Evolutionary conservation across 106 monocot genomes (phyloP).

Genomic region (Apostasia ramifera): DNA sequence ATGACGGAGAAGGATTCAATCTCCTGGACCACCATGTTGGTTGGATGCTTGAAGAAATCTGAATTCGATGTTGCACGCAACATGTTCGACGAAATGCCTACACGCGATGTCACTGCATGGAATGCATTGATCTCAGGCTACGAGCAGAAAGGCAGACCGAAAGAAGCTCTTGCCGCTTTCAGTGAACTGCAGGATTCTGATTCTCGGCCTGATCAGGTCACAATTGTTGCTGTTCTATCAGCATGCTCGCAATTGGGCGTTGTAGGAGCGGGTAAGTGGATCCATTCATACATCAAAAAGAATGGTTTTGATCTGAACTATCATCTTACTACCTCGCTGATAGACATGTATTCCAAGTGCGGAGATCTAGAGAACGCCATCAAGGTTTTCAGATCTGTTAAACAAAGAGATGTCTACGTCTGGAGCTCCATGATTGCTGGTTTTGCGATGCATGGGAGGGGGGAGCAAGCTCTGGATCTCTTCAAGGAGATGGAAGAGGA

Average conservation of each 20-base stretch:
- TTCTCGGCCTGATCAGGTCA: slow-evolving; percentile 20
- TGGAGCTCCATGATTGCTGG: slow-evolving; percentile 61
- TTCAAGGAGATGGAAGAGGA: slow-evolving; percentile 35
- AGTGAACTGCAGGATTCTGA: slow-evolving; percentile 13
- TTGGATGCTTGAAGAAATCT: slow-evolving; percentile 24
- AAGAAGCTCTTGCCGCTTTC: slow-evolving; percentile 43
- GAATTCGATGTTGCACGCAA: slow-evolving; percentile 27
- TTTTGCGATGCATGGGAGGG: slow-evolving; percentile 37
- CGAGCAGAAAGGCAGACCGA: slow-evolving; percentile 34
- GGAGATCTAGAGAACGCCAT: slow-evolving; percentile 42
- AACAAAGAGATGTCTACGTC: slow-evolving; percentile 36
- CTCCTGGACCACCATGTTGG: slow-evolving; percentile 54
- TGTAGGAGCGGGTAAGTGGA: slow-evolving; percentile 34
- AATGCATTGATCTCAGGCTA: slow-evolving; percentile 50
- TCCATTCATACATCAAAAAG: slow-evolving; percentile 28
- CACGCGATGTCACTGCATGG: slow-evolving; percentile 35
- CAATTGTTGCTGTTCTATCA: slow-evolving; percentile 27
- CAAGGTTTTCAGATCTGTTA: slow-evolving; percentile 19
- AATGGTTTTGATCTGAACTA: slow-evolving; percentile 16
- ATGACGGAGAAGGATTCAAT: slow-evolving; percentile 39
- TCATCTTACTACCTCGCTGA: slow-evolving; percentile 42
- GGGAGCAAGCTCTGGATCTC: slow-evolving; percentile 31
- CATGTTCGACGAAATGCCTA: slow-evolving; percentile 27
- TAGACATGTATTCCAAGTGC: slow-evolving; percentile 68
- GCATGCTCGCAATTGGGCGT: slow-evolving; percentile 41